A percentile compares a stretch with the other conserved stretches of the same genome.
phyloP scores from a whole-genome alignment of 2,329 filamentous ascomycete genomes.

The Penicillium sp. region DNA sequence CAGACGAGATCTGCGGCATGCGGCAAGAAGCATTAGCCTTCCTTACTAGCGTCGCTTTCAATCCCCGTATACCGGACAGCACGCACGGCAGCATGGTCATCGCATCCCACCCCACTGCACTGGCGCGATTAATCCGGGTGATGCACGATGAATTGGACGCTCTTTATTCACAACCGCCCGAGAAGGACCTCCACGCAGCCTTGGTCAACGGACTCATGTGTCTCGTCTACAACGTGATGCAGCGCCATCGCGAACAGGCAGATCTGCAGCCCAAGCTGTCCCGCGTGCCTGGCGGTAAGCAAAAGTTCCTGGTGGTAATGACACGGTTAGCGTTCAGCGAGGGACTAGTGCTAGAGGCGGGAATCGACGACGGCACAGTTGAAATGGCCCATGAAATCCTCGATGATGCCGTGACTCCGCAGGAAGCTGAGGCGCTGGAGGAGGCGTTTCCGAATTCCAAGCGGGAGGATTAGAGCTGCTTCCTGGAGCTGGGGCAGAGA shows the following conservation, averaged over 20 bases:
- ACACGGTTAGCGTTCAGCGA: slow-evolving; percentile 80
- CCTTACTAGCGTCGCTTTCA: slow-evolving; percentile 40
- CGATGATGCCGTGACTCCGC: slow-evolving; percentile 71
- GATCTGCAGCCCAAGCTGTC: slow-evolving; percentile 65
- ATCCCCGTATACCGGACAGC: slow-evolving; percentile 51
- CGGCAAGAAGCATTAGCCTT: slow-evolving; percentile 41
- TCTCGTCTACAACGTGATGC: slow-evolving; percentile 54
- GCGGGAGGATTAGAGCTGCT: slow-evolving; percentile 18
- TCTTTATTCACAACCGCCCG: slow-evolving; percentile 48
- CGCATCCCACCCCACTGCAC: slow-evolving; percentile 57
- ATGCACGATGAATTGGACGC: slow-evolving; percentile 63
- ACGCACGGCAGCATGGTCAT: slow-evolving; percentile 56
- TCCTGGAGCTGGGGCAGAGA: no score
- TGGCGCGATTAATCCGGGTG: slow-evolving; percentile 66
- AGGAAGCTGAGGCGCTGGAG: slow-evolving; percentile 58
- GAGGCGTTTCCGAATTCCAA: slow-evolving; percentile 38
- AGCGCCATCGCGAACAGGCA: slow-evolving; percentile 54
- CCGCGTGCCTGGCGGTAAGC: slow-evolving; percentile 60
- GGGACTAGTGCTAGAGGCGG: slow-evolving; percentile 66
- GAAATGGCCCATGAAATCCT: slow-evolving; percentile 74
- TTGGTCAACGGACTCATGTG: slow-evolving; percentile 53
- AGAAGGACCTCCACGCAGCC: slow-evolving; percentile 39
- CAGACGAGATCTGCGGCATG: slow-evolving; percentile 35
- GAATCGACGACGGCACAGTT: slow-evolving; percentile 66
- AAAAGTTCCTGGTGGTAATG: slow-evolving; percentile 73